phyloP scores from a whole-genome alignment of 2,329 filamentous ascomycete genomes.

The Coniochaeta ligniaria region DNA sequence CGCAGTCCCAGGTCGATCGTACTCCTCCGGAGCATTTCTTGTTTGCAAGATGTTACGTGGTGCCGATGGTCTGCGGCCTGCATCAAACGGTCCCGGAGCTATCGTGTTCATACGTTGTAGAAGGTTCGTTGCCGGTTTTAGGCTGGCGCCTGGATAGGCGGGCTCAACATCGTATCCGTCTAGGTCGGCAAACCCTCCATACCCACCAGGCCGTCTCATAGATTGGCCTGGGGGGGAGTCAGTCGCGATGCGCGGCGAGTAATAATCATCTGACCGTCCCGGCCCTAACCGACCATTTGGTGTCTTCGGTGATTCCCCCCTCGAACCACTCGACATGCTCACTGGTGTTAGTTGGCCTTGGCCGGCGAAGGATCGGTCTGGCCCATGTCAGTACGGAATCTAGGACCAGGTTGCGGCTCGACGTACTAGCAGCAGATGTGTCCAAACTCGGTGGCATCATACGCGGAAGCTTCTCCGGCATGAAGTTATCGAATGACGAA shows the following conservation, averaged over 20 bases:
- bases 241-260: slow-evolving; percentile 35
- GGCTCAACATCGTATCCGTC: slow-evolving; percentile 28
- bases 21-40: neutral
- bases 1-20: slow-evolving; percentile 21
- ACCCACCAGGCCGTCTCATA: slow-evolving; percentile 35
- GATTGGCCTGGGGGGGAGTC: slow-evolving; percentile 31
- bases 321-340: slow-evolving; percentile 53
- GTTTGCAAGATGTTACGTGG: slow-evolving; percentile 5
- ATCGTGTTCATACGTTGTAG: slow-evolving; percentile 59
- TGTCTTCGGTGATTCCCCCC: slow-evolving; percentile 56
- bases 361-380: slow-evolving; percentile 47
- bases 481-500: slow-evolving; percentile 27
- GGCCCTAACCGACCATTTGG: slow-evolving; percentile 36
- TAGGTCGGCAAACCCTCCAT: slow-evolving; percentile 38
- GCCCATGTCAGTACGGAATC: slow-evolving; percentile 21
- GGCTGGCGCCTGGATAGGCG: slow-evolving; percentile 40
- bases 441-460: slow-evolving; percentile 39
- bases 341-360: slow-evolving; percentile 56
- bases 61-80: slow-evolving; percentile 25
- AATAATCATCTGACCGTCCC: slow-evolving; percentile 37
- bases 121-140: slow-evolving; percentile 33
- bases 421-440: slow-evolving; percentile 45
- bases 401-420: neutral
- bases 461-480: slow-evolving; percentile 29
- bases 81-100: slow-evolving; percentile 59